Evolutionary conservation across 2,329 filamentous ascomycete species (phyloP).

Genomic region (Alternaria brassicicola): DNA sequence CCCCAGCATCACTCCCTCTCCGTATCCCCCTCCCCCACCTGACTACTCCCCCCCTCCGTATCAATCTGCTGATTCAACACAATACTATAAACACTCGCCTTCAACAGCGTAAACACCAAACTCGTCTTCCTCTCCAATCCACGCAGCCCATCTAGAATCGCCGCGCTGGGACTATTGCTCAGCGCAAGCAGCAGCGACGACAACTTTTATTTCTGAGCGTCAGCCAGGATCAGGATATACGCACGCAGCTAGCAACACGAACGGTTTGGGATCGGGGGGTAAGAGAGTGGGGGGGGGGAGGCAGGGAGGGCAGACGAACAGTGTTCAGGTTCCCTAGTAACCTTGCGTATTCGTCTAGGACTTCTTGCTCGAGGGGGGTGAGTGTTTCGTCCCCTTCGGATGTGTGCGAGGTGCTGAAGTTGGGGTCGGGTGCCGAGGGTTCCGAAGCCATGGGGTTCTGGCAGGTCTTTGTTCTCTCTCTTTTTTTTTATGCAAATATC

Average conservation of each 20-base stretch:
- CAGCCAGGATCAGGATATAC: too few species aligned
- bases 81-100: constrained; percentile 98
- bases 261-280: not conserved
- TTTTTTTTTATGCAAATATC: too few species aligned
- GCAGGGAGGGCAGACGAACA: constrained; percentile 55
- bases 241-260: too few species aligned
- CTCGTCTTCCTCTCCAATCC: constrained; percentile 93
- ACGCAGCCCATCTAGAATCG: constrained; percentile 83
- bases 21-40: constrained; percentile 20
- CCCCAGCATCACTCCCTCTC: not conserved
- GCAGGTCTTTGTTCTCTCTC: not conserved
- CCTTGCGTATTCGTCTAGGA: constrained; percentile 90
- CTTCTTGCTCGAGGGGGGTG: constrained; percentile 85
- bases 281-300: constrained; percentile 1
- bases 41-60: constrained; percentile 24
- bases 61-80: constrained; percentile 87
- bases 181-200: constrained; percentile 68
- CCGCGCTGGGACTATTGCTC: constrained; percentile 68
- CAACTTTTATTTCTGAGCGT: constrained; percentile 48
- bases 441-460: constrained; percentile 30
- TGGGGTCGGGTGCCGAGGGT: constrained; percentile 5
- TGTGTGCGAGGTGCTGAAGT: constrained; percentile 26
- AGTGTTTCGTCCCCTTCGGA: constrained; percentile 51
- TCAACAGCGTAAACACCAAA: constrained; percentile 91
- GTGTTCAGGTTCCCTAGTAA: constrained; percentile 90